A percentile compares a stretch with the other conserved stretches of the same genome.
phyloP scores from a whole-genome alignment of 2,329 filamentous ascomycete species.

The Pseudocercospora cruenta region DNA sequence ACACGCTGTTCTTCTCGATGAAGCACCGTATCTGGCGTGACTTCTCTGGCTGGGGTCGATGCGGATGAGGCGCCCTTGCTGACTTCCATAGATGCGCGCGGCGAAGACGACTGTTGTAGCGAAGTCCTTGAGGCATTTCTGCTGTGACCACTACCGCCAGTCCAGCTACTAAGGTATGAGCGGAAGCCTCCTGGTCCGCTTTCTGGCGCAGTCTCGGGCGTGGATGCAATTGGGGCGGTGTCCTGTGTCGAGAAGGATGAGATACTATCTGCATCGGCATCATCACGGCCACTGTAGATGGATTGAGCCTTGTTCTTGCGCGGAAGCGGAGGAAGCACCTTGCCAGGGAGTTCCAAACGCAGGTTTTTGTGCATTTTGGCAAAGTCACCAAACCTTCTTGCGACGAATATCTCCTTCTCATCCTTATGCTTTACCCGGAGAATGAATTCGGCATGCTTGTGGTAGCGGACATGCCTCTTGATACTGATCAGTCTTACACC shows the following conservation, averaged over 20 bases:
- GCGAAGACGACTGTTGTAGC: slow-evolving; percentile 32
- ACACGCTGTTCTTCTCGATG: slow-evolving; percentile 90
- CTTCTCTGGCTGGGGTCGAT: slow-evolving; percentile 21
- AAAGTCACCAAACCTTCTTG: slow-evolving; percentile 88
- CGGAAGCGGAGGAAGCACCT: slow-evolving; percentile 81
- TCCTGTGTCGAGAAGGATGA: slow-evolving; percentile 77
- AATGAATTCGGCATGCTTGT: slow-evolving; percentile 92
- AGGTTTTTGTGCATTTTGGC: slow-evolving; percentile 75
- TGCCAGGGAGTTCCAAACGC: slow-evolving; percentile 84
- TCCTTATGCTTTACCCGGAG: slow-evolving; percentile 80
- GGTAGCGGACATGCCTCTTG: slow-evolving; percentile 84
- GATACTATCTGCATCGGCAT: slow-evolving; percentile 75
- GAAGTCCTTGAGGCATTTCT: slow-evolving; percentile 47
- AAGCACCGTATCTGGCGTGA: slow-evolving; percentile 52
- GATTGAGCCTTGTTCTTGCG: slow-evolving; percentile 87
- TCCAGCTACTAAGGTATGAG: slow-evolving; percentile 47
- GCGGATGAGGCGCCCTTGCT: slow-evolving; percentile 19
- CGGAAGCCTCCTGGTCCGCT: slow-evolving; percentile 44
- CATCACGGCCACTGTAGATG: slow-evolving; percentile 58
- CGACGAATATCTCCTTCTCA: slow-evolving; percentile 76
- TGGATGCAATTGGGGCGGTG: slow-evolving; percentile 37
- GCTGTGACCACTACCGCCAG: slow-evolving; percentile 42
- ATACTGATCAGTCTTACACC: slow-evolving; percentile 79
- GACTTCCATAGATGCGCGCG: slow-evolving; percentile 39
- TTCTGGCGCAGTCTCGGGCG: slow-evolving; percentile 22